These are phyloP conservation scores for Hyphopichia wangnamkhiaoensis DNA, from an alignment of 1,139 yeast genomes.

Conservation along the genomic window DNA sequence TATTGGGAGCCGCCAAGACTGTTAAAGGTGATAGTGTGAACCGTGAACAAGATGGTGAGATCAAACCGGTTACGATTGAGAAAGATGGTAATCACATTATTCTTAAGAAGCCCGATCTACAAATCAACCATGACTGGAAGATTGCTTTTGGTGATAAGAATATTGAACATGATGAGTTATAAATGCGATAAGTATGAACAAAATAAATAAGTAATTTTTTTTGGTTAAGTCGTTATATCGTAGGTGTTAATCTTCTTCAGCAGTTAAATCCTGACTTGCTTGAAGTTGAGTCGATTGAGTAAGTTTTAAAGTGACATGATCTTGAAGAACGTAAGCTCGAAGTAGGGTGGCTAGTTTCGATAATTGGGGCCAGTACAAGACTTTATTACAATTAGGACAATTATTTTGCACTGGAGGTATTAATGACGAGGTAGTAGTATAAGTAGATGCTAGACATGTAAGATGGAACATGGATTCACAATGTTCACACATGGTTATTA, in stretches of 20 bases:
- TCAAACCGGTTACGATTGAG: slow-evolving; percentile 33
- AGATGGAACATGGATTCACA: slow-evolving; percentile 45
- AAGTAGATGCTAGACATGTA: slow-evolving; percentile 37
- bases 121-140: slow-evolving; percentile 52
- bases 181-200: slow-evolving; percentile 1
- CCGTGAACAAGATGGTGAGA: slow-evolving; percentile 33
- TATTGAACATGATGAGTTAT: slow-evolving; percentile 31
- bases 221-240: neutral
- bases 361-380: slow-evolving; percentile 41
- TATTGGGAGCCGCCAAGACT: slow-evolving; percentile 55
- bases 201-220: neutral
- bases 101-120: slow-evolving; percentile 57
- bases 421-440: slow-evolving; percentile 2
- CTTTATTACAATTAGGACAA: slow-evolving; percentile 41
- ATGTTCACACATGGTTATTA: slow-evolving; percentile 39
- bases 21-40: slow-evolving; percentile 20
- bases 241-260: neutral
- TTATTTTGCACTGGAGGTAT: slow-evolving; percentile 41
- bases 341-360: slow-evolving; percentile 36
- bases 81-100: slow-evolving; percentile 21
- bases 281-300: neutral
- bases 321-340: slow-evolving; percentile 18
- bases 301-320: slow-evolving; percentile 5
- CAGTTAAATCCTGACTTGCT: neutral
- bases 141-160: slow-evolving; percentile 19